Evolutionary conservation across 2,329 filamentous ascomycete genomes (phyloP).

Genomic region (Botrytis hyacinthi): DNA sequence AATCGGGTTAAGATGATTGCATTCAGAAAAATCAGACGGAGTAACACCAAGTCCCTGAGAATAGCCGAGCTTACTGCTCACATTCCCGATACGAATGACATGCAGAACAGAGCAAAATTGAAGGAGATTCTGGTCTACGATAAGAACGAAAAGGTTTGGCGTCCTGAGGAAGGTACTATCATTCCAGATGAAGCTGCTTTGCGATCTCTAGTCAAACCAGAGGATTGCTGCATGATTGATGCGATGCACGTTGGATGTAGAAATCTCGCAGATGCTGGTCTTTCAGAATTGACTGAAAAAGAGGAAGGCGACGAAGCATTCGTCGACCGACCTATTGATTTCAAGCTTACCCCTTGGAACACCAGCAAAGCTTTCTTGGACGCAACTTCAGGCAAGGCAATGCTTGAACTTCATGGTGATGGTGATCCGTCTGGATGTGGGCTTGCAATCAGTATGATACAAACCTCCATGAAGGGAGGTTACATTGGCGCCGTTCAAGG

Average conservation of each 20-base stretch:
- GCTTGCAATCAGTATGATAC: slow-evolving; percentile 94
- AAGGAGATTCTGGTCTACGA: slow-evolving; percentile 94
- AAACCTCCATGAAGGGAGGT: slow-evolving; percentile 97
- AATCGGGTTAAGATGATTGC: slow-evolving; percentile 95
- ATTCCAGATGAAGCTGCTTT: slow-evolving; percentile 79
- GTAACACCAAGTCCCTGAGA: slow-evolving; percentile 64
- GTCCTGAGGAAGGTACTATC: slow-evolving; percentile 67
- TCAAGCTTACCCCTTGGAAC: slow-evolving; percentile 93
- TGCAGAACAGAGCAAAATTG: slow-evolving; percentile 93
- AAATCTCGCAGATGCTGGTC: slow-evolving; percentile 87
- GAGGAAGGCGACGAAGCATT: slow-evolving; percentile 48
- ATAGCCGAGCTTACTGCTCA: slow-evolving; percentile 88
- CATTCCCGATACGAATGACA: slow-evolving; percentile 88
- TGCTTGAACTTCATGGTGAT: slow-evolving; percentile 91
- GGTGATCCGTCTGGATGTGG: slow-evolving; percentile 93
- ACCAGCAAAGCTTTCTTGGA: slow-evolving; percentile 96
- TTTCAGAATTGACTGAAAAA: slow-evolving; percentile 68
- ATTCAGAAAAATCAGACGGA: slow-evolving; percentile 81
- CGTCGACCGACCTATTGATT: slow-evolving; percentile 67
- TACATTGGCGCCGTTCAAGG: slow-evolving; percentile 78
- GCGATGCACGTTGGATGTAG: slow-evolving; percentile 95
- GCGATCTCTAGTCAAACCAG: slow-evolving; percentile 86
- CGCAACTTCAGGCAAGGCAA: slow-evolving; percentile 90
- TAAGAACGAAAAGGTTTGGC: slow-evolving; percentile 81
- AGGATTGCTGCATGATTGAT: slow-evolving; percentile 91